These are phyloP conservation scores for Pleurotus salmoneostramineus DNA, from an alignment of 768 basidiomycete genomes.

Conservation along the genomic window DNA sequence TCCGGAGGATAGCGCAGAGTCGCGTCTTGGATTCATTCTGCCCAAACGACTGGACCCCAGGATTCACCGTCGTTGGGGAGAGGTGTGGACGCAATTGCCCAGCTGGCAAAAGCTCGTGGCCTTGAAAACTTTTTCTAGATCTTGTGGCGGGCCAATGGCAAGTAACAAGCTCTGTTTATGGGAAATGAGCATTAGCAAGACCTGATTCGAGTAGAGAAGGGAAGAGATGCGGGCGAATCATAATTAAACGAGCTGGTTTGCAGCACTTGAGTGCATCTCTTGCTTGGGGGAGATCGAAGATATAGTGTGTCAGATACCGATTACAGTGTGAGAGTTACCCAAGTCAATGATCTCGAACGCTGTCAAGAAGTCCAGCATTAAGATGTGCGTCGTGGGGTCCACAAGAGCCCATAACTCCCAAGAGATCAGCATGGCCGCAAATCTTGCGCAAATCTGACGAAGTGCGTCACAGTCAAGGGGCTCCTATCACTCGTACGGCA, in stretches of 20 bases:
- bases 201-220: neutral
- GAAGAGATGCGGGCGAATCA: neutral
- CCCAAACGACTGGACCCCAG: neutral
- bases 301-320: neutral
- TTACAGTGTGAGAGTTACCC: neutral
- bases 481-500: neutral
- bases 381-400: no score
- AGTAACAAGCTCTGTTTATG: neutral
- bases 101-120: no score
- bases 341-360: neutral
- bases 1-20: neutral
- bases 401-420: no score
- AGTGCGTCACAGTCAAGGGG: neutral
- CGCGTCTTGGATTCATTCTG: neutral
- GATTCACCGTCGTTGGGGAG: neutral
- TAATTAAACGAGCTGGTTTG: conserved; percentile 4
- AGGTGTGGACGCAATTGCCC: no score
- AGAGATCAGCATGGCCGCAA: no score
- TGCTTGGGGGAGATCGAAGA: neutral
- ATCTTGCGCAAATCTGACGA: no score
- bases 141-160: no score
- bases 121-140: no score
- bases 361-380: neutral
- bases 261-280: neutral
- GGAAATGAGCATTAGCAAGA: neutral